A percentile compares a stretch with the other conserved stretches of the same genome.
Conservation (phyloP, 805 yeast genomes). For the Zygoascus ofunaensis region DNA sequence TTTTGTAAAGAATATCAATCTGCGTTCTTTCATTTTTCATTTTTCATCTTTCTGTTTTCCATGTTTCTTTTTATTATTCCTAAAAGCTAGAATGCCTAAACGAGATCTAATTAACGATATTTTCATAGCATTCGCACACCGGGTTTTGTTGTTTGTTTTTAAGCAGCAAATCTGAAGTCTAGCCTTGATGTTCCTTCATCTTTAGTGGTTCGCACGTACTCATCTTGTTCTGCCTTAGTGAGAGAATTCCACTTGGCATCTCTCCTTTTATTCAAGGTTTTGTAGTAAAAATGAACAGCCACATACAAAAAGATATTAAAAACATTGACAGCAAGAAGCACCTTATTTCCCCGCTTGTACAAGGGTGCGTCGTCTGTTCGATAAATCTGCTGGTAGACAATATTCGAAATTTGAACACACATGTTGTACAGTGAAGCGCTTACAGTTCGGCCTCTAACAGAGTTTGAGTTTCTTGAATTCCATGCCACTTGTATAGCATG, state of each 20-base stretch:
- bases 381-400: slow-evolving; percentile 49
- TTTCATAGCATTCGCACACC: too few species aligned
- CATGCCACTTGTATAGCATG: slow-evolving; percentile 51
- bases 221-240: slow-evolving; percentile 40
- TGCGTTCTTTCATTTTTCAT: too few species aligned
- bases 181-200: slow-evolving; percentile 53
- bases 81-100: too few species aligned
- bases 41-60: too few species aligned
- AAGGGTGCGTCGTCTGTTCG: slow-evolving; percentile 48
- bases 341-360: slow-evolving; percentile 48
- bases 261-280: slow-evolving; percentile 24
- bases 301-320: slow-evolving; percentile 11
- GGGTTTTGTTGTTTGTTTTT: too few species aligned
- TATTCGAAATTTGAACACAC: slow-evolving; percentile 49
- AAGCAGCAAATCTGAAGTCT: slow-evolving; percentile 36
- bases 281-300: slow-evolving; percentile 25
- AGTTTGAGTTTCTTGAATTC: slow-evolving; percentile 53
- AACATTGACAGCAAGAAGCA: slow-evolving; percentile 21
- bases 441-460: slow-evolving; percentile 56
- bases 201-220: slow-evolving; percentile 37
- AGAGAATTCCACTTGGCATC: slow-evolving; percentile 43
- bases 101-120: too few species aligned
- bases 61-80: too few species aligned
- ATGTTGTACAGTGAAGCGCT: slow-evolving; percentile 59
- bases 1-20: not conserved